Conservation (phyloP, 192 early-diverging fungal species). For the Neocallimastix lanati region DNA sequence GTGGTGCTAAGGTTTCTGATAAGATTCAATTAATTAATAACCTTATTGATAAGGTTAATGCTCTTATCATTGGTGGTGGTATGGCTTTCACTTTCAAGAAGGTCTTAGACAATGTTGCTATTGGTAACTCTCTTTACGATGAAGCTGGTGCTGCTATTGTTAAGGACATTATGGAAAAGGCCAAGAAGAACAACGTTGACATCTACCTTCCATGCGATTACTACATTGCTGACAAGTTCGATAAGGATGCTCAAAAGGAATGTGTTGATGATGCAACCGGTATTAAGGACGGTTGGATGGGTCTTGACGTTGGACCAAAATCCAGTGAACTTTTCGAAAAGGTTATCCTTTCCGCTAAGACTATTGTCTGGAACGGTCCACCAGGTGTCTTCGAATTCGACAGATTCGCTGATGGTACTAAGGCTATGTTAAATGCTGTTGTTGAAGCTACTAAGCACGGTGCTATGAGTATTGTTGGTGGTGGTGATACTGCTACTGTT, state of each 20-base stretch:
- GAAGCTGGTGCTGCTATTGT: conserved; percentile 72
- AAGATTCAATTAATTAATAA: conserved; percentile 98
- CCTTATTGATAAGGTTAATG: conserved; percentile 84
- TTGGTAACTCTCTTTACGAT: conserved; percentile 86
- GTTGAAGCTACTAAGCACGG: conserved; percentile 54
- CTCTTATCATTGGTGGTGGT: conserved; percentile 55
- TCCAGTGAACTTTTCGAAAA: conserved; percentile 51
- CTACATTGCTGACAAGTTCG: conserved; percentile 74
- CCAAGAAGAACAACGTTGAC: conserved; percentile 72
- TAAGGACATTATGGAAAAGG: conserved; percentile 62
- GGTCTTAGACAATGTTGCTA: conserved; percentile 63
- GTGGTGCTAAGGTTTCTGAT: conserved; percentile 94
- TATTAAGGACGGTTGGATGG: conserved; percentile 78
- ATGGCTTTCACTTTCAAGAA: conserved; percentile 99
- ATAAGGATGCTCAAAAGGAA: conserved; percentile 54
- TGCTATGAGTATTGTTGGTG: conserved; percentile 84
- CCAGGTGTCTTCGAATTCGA: conserved; percentile 95
- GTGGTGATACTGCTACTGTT: conserved; percentile 95
- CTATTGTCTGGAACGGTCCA: conserved; percentile 96
- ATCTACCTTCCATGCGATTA: conserved; percentile 82
- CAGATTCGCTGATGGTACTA: conserved; percentile 78
- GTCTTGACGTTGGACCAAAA: conserved; percentile 74
- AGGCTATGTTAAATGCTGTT: conserved; percentile 64
- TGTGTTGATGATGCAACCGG: conserved; percentile 73
- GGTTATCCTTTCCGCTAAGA: conserved; percentile 60